Percentiles rank a stretch among this genome's conserved stretches.
These are phyloP conservation scores for Passiflora organensis DNA, from an alignment of 345 rosid species.

Conservation along the genomic window DNA sequence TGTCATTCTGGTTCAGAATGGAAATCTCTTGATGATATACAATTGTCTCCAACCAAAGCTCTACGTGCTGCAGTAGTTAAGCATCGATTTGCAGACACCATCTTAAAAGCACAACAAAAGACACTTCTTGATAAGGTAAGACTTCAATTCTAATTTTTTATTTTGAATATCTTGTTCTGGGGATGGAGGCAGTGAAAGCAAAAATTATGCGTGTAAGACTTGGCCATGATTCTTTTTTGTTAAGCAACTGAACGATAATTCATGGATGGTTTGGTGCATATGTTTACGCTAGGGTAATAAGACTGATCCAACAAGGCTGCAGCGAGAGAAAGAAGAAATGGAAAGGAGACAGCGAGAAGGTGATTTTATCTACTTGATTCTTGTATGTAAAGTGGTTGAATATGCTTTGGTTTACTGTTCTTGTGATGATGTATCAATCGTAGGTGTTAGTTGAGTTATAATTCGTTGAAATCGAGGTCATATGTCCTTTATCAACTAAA, in stretches of 20 bases:
- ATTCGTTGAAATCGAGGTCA: too few relatives aligned
- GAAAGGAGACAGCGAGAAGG: constrained; percentile 75
- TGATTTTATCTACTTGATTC: constrained; percentile 16
- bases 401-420: background rate
- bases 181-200: background rate
- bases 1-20: constrained; percentile 34
- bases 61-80: constrained; percentile 76
- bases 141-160: background rate
- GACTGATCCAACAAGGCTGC: constrained; percentile 52
- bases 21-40: constrained; percentile 34
- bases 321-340: constrained; percentile 58
- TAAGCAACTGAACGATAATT: too few relatives aligned
- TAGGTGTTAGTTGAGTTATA: too few relatives aligned
- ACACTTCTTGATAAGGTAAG: constrained; percentile 56
- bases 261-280: constrained; percentile 3
- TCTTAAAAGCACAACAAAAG: constrained; percentile 64
- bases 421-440: too few relatives aligned
- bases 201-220: background rate
- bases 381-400: background rate
- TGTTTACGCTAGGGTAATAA: constrained; percentile 46
- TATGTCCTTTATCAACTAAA: too few relatives aligned
- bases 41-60: constrained; percentile 66
- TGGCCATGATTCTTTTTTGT: background rate
- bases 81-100: constrained; percentile 69
- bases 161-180: background rate